Conservation (phyloP, 176 grass and related monocot genomes). For the Typha latifolia region DNA sequence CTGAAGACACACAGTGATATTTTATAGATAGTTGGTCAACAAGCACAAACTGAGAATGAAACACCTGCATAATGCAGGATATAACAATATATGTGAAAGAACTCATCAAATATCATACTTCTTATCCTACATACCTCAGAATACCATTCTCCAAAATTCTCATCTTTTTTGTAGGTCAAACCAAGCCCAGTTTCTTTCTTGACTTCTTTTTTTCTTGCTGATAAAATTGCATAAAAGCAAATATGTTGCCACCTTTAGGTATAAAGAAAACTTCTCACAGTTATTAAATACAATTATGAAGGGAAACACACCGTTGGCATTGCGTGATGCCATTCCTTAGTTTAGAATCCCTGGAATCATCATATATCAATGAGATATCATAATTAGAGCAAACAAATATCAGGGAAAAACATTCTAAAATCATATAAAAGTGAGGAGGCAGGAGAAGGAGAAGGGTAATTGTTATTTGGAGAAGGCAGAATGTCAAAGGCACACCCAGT, state of each 20-base stretch:
- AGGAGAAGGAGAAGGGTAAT: too few relatives aligned
- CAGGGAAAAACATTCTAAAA: too few relatives aligned
- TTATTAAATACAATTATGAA: background rate
- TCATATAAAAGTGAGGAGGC: too few relatives aligned
- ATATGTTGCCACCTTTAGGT: background rate
- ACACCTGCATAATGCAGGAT: background rate
- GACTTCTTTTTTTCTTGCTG: slow-evolving; percentile 86
- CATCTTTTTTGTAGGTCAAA: slow-evolving; percentile 72
- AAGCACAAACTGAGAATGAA: background rate
- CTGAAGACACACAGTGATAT: slow-evolving; percentile 24
- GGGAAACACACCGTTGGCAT: background rate
- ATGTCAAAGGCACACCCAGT: too few relatives aligned
- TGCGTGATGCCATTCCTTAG: background rate
- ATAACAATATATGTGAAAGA: background rate
- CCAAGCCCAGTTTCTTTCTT: slow-evolving; percentile 94
- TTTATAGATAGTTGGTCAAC: background rate
- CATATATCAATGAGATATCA: background rate
- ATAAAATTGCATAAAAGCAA: background rate
- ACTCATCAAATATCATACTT: background rate
- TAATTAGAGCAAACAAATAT: too few relatives aligned
- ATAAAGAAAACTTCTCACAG: background rate
- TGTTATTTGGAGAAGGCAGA: too few relatives aligned
- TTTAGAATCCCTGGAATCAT: background rate
- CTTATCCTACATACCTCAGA: slow-evolving; percentile 46
- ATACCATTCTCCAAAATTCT: slow-evolving; percentile 94